Base-by-base conservation (phyloP, 2,329 filamentous ascomycete genomes). In the Microsporum ferrugineum region DNA sequence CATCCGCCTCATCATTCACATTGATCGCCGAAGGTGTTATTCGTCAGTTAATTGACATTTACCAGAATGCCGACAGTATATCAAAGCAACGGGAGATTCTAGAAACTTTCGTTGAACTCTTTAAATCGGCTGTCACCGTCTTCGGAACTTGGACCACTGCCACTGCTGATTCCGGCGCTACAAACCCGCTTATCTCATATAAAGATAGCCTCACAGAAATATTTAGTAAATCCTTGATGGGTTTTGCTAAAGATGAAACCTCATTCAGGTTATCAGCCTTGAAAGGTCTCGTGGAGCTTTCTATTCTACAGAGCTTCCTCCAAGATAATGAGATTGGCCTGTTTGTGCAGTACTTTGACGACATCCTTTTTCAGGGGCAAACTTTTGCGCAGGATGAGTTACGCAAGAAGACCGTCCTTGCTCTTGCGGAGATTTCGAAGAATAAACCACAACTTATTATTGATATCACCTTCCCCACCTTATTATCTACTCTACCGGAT, bases 391-490 rank as follows among this genome's bases (percentile, higher is more conserved):
- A 81, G 58, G 79, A 81, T 60, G 80, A 84, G 62, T 72, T 86
- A 38, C 83, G 83, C 64, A 77, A 80, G 62, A 78, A 82, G 63
- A 82, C 84, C 4, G 81, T 87, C 62, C 72, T 76, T 38, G 79
- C 80, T 29, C 76, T 88, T 51, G 78, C 82, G 2, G 80, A 84
- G 38, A 79, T 87, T 47, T 85, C 85, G 5, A 81, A 81, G 63
- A 78, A 83, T 62, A 85, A 84, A 66, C 82, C 84, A 17, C 78
- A 80, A 55, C 72, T 85, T 8, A 82, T 88, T 33, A 81, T 85
- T 66, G 80, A 85, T 55, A 84, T 84, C 61, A 83, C 84, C 0
- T 83, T 88, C 66, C 85, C 85, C 31, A 82, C 82, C 3, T 86
- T 88, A 68, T 79, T 87, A 71, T 83, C 84, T 2, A 80, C 82